phyloP scores from a whole-genome alignment of 2,329 filamentous ascomycete genomes.

The Phialocephala subalpina region DNA sequence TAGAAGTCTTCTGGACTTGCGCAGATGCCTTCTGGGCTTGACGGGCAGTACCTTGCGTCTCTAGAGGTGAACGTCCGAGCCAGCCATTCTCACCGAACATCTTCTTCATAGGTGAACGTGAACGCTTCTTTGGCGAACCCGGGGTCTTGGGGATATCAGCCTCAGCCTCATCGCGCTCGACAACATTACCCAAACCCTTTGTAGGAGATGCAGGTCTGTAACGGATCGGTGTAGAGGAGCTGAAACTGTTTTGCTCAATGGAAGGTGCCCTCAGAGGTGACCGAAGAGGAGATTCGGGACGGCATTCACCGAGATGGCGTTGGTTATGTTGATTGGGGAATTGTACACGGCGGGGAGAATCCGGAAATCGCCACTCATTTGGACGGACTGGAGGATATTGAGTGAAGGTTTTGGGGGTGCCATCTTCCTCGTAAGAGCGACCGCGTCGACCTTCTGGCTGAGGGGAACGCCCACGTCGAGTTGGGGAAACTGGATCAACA shows the following conservation, averaged over 20 bases:
- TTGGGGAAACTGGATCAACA: slow-evolving; percentile 1
- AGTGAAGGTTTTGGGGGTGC: neutral
- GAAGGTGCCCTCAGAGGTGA: neutral
- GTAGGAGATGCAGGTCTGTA: slow-evolving; percentile 26
- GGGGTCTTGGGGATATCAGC: slow-evolving; percentile 2
- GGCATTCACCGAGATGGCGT: neutral
- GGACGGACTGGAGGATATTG: neutral
- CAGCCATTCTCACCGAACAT: slow-evolving; percentile 45
- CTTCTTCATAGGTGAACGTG: slow-evolving; percentile 45
- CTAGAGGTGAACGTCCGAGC: slow-evolving; percentile 39
- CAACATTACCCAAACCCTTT: slow-evolving; percentile 30
- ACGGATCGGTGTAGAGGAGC: neutral
- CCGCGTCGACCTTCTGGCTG: neutral
- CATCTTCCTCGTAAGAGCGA: neutral
- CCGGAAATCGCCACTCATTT: neutral
- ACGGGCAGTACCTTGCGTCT: slow-evolving; percentile 25
- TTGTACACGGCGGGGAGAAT: neutral
- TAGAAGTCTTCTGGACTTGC: slow-evolving; percentile 26
- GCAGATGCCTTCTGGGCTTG: slow-evolving; percentile 25
- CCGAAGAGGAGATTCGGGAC: neutral
- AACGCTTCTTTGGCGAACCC: slow-evolving; percentile 35
- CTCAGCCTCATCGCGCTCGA: slow-evolving; percentile 32
- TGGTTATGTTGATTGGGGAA: neutral
- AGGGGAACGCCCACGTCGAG: slow-evolving; percentile 16
- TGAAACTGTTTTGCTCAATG: neutral